Evolutionary conservation across 2,329 filamentous ascomycete genomes (phyloP), one percentile per base, ranked within the genome.

Genomic region (Verruconis gallopava): DNA sequence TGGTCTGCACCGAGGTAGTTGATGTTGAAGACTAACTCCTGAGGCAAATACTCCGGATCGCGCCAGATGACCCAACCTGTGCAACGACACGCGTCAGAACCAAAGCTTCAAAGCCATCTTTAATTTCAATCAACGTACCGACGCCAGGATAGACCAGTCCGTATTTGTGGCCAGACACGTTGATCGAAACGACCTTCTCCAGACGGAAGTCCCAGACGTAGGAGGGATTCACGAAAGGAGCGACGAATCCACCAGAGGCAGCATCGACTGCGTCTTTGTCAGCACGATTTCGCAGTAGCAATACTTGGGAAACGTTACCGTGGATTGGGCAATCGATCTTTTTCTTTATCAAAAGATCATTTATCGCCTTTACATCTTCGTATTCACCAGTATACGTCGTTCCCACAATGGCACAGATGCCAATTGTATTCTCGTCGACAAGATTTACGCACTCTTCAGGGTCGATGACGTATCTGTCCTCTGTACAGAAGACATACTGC

Each of bases 1-100:
- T 96, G 41, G 20, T 43, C 41, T 15, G 45, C 88, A 38, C 89
- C 89, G 4, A 95, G 80, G 65, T 96, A 96, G 72, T 95, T 95
- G 73, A 96, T 95, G 72, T 94, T 95, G 75, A 96, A 96, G 53
- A 96, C 85, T 17, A 95, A 78, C 55, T 95, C 88, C 57, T 89
- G 73, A 5, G 89, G 89, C 2, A 94, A 73, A 63, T 72, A 91
- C 59, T 91, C 80, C 39, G 84, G 75, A 30, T 77, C 75, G 37
- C 88, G 77, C 86, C 88, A 95, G 50, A 95, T 70, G 9, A 89
- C 78, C 89, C 89, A 96, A 45, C 89, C 25, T 30, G n/a, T n/a
- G n/a, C 89, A n/a, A n/a, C n/a, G n/a, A n/a, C n/a, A n/a, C n/a
- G n/a, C n/a, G n/a, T n/a, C n/a, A n/a, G n/a, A n/a, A n/a, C n/a